Percentiles rank a stretch among this genome's conserved stretches.
phyloP scores from a whole-genome alignment of 1,139 yeast species.

The Diutina mesorugosa region DNA sequence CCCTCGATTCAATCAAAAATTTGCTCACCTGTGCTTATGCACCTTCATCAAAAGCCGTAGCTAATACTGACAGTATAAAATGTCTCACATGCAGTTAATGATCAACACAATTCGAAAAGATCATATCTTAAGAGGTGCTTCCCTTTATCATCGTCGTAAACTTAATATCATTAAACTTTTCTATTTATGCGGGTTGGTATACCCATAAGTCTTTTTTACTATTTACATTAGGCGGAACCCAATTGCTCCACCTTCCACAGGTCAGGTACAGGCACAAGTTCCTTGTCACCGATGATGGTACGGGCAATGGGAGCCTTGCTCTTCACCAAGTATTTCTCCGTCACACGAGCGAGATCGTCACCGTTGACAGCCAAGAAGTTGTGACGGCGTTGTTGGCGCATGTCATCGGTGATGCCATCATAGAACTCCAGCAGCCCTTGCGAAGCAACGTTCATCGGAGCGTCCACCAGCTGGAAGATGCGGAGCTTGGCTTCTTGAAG shows the following conservation, averaged over 20 bases:
- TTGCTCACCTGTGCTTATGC: background rate
- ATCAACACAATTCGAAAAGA: no score
- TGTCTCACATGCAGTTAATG: no score
- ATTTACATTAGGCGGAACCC: background rate
- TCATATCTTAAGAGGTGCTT: no score
- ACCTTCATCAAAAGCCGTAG: background rate
- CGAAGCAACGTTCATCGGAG: slow-evolving; percentile 70
- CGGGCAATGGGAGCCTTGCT: background rate
- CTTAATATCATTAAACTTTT: no score
- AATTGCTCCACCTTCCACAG: background rate
- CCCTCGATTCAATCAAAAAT: no score
- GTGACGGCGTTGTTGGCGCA: slow-evolving; percentile 73
- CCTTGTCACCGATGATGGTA: background rate
- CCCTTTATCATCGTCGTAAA: no score
- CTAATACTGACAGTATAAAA: no score
- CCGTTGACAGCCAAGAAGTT: slow-evolving; percentile 50
- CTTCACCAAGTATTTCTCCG: slow-evolving; percentile 41
- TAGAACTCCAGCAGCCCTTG: slow-evolving; percentile 63
- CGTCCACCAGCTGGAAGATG: slow-evolving; percentile 83
- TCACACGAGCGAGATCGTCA: slow-evolving; percentile 52
- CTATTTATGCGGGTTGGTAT: no score
- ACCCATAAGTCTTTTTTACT: background rate
- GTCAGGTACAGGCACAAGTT: background rate
- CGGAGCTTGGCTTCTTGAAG: slow-evolving; percentile 83
- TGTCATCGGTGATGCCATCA: slow-evolving; percentile 63